Evolutionary conservation across 805 yeast species (phyloP), one percentile per base, ranked within the genome.

Genomic region (Isabelozyma rhagii): DNA sequence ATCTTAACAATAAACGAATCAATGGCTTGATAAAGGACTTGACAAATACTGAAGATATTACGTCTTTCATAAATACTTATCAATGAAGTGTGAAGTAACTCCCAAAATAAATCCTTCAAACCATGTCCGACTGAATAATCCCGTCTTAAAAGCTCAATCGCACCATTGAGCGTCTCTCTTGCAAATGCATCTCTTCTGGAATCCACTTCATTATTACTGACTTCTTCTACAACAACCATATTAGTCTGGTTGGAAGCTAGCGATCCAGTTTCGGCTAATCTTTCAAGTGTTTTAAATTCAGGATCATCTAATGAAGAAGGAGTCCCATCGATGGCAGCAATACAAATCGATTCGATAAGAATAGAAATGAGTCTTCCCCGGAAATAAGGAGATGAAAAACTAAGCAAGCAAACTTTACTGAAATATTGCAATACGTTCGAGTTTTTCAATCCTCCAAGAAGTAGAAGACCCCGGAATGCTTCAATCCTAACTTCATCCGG

Each of bases 371-470:
- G 59, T 10, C 78, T 74, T 18, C 71, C 68, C 44, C 82, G 77
- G 39, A 90, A 67, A 45, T 73, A 74, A 1, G 77, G 67, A 1
- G 87, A 79, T 1, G 58, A 44, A 1, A 74, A 69, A 39, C 86
- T 92, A 36, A 85, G 69, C 27, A 82, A 72, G 46, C 83, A 62
- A 0, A 81, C 66, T 28, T 80, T 73, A 55, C 89, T 82, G 51
- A 84, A 81, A 57, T 88, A 88, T 15, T 76, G 69, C 53, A 91
- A 61, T 3, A 91, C 72, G 29, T 74, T 71, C 11, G 72, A 64
- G 57, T 89, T 88, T 51, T 83, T 84, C 54, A 92, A 65, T 1
- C 94, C 97, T 17, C 97, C 97, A 44, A 89, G 68, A 4, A 78
- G 57, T 46, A 94, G 69, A 29, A 94, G 60, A 0, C 90, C 87